A percentile compares a stretch with the other conserved stretches of the same genome.
Evolutionary conservation across 441 rosid species (phyloP).

Genomic region (Populus hybrid): DNA sequence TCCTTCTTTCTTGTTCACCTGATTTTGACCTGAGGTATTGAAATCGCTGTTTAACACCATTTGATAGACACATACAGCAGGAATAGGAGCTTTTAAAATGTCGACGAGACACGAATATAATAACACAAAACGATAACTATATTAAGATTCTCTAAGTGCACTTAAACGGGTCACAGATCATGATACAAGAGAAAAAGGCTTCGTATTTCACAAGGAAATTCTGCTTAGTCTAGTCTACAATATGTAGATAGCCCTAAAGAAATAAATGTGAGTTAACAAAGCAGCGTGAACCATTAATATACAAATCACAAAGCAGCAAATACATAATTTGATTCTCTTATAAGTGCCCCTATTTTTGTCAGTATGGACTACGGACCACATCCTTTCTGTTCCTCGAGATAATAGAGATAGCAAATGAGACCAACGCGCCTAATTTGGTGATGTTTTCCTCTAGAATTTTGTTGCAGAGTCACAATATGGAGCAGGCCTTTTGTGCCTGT

Average conservation of each 20-base stretch:
- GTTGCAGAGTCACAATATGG: slow-evolving; percentile 53
- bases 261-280: slow-evolving; percentile 11
- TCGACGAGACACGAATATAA: not conserved
- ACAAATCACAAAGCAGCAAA: slow-evolving; percentile 24
- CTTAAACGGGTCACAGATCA: slow-evolving; percentile 20
- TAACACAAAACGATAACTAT: slow-evolving; percentile 2
- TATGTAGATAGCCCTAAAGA: slow-evolving; percentile 21
- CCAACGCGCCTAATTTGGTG: slow-evolving; percentile 20
- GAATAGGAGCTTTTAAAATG: not conserved
- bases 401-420: slow-evolving; percentile 17
- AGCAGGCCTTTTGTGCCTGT: slow-evolving; percentile 64
- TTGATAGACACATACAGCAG: not conserved
- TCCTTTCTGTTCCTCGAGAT: slow-evolving; percentile 22
- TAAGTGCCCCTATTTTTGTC: slow-evolving; percentile 36
- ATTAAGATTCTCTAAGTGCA: slow-evolving; percentile 4
- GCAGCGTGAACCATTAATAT: slow-evolving; percentile 21
- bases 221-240: slow-evolving; percentile 13
- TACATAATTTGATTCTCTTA: slow-evolving; percentile 22
- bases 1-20: slow-evolving; percentile 14
- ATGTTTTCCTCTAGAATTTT: slow-evolving; percentile 12
- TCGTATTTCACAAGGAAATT: not conserved
- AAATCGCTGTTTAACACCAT: not conserved
- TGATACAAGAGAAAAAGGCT: slow-evolving; percentile 5
- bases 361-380: slow-evolving; percentile 34
- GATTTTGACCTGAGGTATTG: slow-evolving; percentile 1